Evolutionary conservation across 805 yeast genomes (phyloP), one percentile per base, ranked within the genome.

Genomic region (Torulaspora microellipsoides): DNA sequence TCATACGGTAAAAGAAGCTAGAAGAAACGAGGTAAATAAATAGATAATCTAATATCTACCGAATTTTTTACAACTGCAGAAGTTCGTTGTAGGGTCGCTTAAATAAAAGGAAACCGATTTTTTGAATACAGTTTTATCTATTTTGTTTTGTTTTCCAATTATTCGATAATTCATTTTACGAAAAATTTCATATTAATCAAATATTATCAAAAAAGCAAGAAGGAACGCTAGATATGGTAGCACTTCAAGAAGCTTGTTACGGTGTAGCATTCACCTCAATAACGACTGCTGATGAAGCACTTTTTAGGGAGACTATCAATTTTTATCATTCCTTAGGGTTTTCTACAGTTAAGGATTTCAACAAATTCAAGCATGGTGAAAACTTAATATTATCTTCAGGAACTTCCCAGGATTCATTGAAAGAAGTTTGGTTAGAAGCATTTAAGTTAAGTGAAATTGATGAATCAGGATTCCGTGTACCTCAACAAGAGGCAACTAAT

Each of bases 361-460:
- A 80, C 48, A 81, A 82, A 49, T 76, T 68, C 59, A 56, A 65
- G 38, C 56, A 59, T 37, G 64, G 63, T 40, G 58, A 62, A 41
- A 53, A 54, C 32, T 34, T 53, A 20, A 17, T 57, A 13, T 63
- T 58, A 42, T 68, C 71, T 48, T 64, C 67, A 43, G 90, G 90
- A 4, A 68, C 84, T 36, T 75, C 87, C 8, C 71, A 69, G 44
- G 87, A 83, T 50, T 83, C 90, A 0, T 56, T 81, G 38, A 75
- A 71, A 49, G 95, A 85, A 63, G 64, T 77, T 25, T 85, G 95
- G 95, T 60, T 85, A 36, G 85, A 83, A 60, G 67, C 80, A 15
- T 83, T 79, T 60, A 87, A 85, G 15, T 66, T 60, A 74, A 78
- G 66, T 70, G 87, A 42, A 60, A 77, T 55, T 66, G 73, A 58